Evolutionary conservation across 805 yeast genomes (phyloP), one percentile per base, ranked within the genome.

Genomic region (Spathaspora gorwiae): DNA sequence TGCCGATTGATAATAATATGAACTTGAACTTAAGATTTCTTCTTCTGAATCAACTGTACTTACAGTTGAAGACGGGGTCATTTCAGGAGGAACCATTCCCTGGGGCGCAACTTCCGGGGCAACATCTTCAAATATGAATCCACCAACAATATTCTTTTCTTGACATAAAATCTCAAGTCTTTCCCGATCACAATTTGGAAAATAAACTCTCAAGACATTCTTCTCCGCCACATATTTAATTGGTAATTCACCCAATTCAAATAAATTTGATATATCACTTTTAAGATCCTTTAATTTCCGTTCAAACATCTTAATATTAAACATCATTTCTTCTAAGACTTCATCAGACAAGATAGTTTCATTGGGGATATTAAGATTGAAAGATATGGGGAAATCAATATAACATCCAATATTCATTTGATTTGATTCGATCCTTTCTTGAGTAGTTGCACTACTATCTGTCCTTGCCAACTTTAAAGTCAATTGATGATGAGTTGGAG

Each of bases 181-280:
- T 6, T 60, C 66, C 6, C 73, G 63, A 48, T 84, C 88, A 47
- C 84, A 74, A 58, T 84, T 86, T 31, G 92, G 89, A 65, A 88
- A 87, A 58, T 78, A 83, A 11, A 83, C 78, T 51, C 83, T 66
- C 42, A 81, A 54, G 29, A 65, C 56, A 43, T 61, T 62, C 29
- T 70, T 65, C 10, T 65, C 59, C 34, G 64, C 55, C 39, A 70
- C 70, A 44, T 77, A 63, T 39, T 80, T 70, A 44, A 84, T 68
- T 7, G 87, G 89, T 51, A 81, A 76, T 49, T 81, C 80, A 2
- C 94, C 94, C 46, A 83, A 77, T 29, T 80, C 78, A 47, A 80
- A 68, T 34, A 80, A 68, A 37, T 59, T 57, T 35, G 64, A 53
- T 40, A 80, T 64, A 49, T 75, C 76, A 19, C 65, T 57, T 50